Evolutionary conservation across 805 yeast genomes (phyloP).

Genomic region (Lachancea meyersii): DNA sequence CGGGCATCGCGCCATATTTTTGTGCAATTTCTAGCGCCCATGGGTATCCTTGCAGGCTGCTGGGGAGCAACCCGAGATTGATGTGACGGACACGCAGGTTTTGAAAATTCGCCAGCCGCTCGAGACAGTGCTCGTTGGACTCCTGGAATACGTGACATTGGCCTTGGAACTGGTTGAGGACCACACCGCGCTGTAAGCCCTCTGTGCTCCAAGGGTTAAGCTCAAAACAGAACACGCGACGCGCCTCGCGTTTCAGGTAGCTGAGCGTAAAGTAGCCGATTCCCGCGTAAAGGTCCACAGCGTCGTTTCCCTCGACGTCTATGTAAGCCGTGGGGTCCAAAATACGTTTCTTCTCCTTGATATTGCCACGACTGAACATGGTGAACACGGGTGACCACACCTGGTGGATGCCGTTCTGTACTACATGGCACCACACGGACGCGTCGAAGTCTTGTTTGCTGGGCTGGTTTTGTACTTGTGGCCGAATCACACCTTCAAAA

Average conservation of each 20-base stretch:
- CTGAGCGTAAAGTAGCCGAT: slow-evolving; percentile 79
- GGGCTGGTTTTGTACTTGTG: slow-evolving; percentile 33
- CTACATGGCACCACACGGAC: slow-evolving; percentile 66
- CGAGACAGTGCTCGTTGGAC: slow-evolving; percentile 47
- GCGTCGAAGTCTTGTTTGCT: slow-evolving; percentile 37
- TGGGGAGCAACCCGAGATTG: slow-evolving; percentile 74
- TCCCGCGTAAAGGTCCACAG: slow-evolving; percentile 74
- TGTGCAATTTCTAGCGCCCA: slow-evolving; percentile 31
- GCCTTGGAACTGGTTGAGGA: slow-evolving; percentile 36
- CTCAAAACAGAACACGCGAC: slow-evolving; percentile 67
- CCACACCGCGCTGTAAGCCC: slow-evolving; percentile 57
- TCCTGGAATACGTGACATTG: slow-evolving; percentile 49
- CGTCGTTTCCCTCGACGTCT: slow-evolving; percentile 36
- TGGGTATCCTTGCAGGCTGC: slow-evolving; percentile 58
- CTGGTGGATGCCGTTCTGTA: slow-evolving; percentile 71
- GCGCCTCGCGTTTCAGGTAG: slow-evolving; percentile 52
- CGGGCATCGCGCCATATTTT: slow-evolving; percentile 4
- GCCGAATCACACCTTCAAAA: slow-evolving; percentile 42
- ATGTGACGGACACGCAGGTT: slow-evolving; percentile 42
- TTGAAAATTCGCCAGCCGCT: slow-evolving; percentile 33
- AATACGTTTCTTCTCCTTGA: slow-evolving; percentile 70
- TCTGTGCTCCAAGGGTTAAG: slow-evolving; percentile 78
- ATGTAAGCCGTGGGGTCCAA: slow-evolving; percentile 34
- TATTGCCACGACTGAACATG: slow-evolving; percentile 84
- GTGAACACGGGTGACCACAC: slow-evolving; percentile 81